Conservation (phyloP, 2,329 filamentous ascomycete genomes). For the Exophiala sp. region DNA sequence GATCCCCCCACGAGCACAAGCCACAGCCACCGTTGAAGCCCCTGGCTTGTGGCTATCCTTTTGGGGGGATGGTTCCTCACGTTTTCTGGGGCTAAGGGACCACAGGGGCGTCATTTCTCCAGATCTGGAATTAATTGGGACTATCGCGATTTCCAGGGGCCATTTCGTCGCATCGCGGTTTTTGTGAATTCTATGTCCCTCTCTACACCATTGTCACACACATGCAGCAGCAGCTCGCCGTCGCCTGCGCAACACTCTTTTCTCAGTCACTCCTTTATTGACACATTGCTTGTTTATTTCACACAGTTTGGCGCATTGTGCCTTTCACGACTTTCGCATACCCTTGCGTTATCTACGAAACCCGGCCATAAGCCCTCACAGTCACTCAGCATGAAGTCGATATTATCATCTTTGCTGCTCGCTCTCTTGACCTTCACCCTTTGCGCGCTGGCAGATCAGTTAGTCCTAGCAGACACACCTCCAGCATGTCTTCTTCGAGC, state of each 20-base stretch:
- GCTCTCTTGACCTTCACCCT: constrained; percentile 40
- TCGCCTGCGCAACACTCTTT: constrained; percentile 1
- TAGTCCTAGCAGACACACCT: constrained; percentile 43
- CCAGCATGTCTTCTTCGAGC: constrained; percentile 51
- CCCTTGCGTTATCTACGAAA: neutral
- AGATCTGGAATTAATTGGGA: too few relatives aligned
- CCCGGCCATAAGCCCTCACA: neutral
- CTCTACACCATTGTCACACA: constrained; percentile 4
- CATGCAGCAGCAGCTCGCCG: constrained; percentile 1
- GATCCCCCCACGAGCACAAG: too few relatives aligned
- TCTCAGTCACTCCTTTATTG: constrained; percentile 10
- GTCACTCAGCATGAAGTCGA: constrained; percentile 17
- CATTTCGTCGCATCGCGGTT: constrained; percentile 1
- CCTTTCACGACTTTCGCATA: neutral
- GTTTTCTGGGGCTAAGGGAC: too few relatives aligned
- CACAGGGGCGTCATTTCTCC: too few relatives aligned
- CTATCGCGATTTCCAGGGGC: too few relatives aligned
- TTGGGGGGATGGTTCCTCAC: too few relatives aligned
- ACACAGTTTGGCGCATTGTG: neutral
- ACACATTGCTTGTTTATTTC: neutral
- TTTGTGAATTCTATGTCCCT: neutral
- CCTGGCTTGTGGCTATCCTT: too few relatives aligned
- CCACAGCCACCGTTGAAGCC: too few relatives aligned
- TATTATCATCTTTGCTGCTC: constrained; percentile 36
- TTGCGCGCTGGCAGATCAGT: constrained; percentile 21